Conservation (phyloP, 1,284 basidiomycete genomes). For the Psilocybe mexicana region DNA sequence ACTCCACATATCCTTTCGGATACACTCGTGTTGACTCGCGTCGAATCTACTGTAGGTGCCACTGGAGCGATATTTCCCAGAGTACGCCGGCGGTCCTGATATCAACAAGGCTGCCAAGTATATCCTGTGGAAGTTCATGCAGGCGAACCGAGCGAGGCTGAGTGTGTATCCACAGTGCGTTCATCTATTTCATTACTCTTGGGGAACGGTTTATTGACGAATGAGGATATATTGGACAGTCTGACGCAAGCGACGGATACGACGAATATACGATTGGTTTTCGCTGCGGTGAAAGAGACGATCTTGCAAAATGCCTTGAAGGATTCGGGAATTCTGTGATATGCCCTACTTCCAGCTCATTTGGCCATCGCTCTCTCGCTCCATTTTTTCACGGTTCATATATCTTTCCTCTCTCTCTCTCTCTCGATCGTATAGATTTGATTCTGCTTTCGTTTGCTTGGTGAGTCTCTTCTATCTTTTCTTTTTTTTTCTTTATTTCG, state of each 20-base stretch:
- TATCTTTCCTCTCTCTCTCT: background rate
- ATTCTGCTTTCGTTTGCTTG: constrained; percentile 2
- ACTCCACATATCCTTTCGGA: background rate
- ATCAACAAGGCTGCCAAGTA: constrained; percentile 99
- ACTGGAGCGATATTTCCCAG: constrained; percentile 88
- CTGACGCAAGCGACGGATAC: constrained; percentile 83
- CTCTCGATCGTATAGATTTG: constrained; percentile 17
- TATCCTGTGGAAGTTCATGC: constrained; percentile 96
- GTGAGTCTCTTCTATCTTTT: background rate
- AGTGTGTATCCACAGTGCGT: constrained; percentile 93
- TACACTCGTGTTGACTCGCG: background rate
- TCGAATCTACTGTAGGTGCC: constrained; percentile 53
- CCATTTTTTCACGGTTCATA: too few relatives aligned
- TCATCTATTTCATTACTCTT: constrained; percentile 3
- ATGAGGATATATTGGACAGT: constrained; percentile 36
- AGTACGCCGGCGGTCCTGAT: constrained; percentile 92
- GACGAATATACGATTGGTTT: constrained; percentile 85
- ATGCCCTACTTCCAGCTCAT: background rate
- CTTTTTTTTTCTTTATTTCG: background rate
- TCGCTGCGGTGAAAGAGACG: constrained; percentile 98
- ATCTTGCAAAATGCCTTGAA: constrained; percentile 88
- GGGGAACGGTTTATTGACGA: background rate
- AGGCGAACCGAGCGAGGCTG: constrained; percentile 86
- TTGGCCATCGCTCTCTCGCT: background rate
- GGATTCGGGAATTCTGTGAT: constrained; percentile 75